Evolutionary conservation across 495 filamentous ascomycete genomes (phyloP).

Genomic region (Copromyces sp.): DNA sequence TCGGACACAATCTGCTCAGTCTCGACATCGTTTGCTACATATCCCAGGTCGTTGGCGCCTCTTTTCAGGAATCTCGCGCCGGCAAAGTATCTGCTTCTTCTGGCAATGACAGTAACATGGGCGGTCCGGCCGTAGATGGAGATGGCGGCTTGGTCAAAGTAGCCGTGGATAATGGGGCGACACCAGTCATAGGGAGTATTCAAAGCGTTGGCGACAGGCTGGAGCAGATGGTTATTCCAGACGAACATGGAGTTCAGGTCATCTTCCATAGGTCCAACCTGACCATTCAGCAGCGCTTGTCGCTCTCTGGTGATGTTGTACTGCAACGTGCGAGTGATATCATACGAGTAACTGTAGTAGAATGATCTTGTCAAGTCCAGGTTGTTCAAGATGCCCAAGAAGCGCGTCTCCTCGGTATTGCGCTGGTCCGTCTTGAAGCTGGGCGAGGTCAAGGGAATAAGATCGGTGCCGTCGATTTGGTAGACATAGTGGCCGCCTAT

Average conservation of each 20-base stretch:
- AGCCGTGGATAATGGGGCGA: conserved; percentile 90
- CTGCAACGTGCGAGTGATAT: conserved; percentile 87
- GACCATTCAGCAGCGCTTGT: conserved; percentile 52
- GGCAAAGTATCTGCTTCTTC: conserved; percentile 86
- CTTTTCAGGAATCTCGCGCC: conserved; percentile 91
- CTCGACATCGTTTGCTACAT: conserved; percentile 98
- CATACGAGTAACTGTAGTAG: conserved; percentile 98
- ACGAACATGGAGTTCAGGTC: conserved; percentile 94
- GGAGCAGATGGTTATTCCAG: conserved; percentile 87
- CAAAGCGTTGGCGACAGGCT: conserved; percentile 58
- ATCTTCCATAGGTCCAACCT: conserved; percentile 42
- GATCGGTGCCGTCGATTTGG: conserved; percentile 89
- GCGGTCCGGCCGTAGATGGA: conserved; percentile 75
- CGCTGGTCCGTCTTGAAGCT: conserved; percentile 62
- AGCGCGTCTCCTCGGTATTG: conserved; percentile 82
- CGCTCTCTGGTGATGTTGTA: conserved; percentile 84
- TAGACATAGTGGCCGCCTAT: conserved; percentile 94
- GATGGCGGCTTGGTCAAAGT: conserved; percentile 82
- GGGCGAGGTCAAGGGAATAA: conserved; percentile 71
- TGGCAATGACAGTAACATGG: conserved; percentile 87
- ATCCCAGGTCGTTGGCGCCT: conserved; percentile 89
- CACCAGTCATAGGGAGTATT: conserved; percentile 90
- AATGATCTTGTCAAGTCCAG: conserved; percentile 83
- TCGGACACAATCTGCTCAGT: conserved; percentile 98
- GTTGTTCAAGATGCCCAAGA: conserved; percentile 79